A percentile compares a stretch with the other conserved stretches of the same genome.
These are phyloP conservation scores for Sistotremastrum niveocremeum DNA, from an alignment of 768 basidiomycete species.

Conservation along the genomic window DNA sequence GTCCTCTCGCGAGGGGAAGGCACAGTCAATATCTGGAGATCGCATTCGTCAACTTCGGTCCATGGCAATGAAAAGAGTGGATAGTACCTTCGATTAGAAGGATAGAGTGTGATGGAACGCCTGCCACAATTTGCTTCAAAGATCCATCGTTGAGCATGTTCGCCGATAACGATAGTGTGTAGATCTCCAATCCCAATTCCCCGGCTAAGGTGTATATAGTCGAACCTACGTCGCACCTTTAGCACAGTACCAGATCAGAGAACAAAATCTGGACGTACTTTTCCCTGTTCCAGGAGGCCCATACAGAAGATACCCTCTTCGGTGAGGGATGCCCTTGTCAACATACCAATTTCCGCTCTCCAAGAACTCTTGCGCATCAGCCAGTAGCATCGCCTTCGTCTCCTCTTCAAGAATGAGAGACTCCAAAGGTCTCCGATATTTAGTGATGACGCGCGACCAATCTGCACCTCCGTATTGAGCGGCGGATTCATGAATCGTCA, in stretches of 20 bases:
- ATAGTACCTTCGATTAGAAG: constrained; percentile 34
- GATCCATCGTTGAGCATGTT: constrained; percentile 36
- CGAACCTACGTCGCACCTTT: not conserved
- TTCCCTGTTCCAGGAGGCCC: constrained; percentile 54
- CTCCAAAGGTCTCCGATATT: constrained; percentile 35
- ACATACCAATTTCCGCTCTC: constrained; percentile 43
- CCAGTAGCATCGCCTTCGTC: constrained; percentile 30
- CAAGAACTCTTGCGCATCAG: constrained; percentile 41
- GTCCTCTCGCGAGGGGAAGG: constrained; percentile 36
- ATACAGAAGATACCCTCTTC: constrained; percentile 41
- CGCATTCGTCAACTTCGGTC: too few relatives aligned
- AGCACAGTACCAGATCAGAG: constrained; percentile 4
- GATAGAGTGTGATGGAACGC: constrained; percentile 38
- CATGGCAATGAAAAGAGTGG: too few relatives aligned
- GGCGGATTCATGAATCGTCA: constrained; percentile 26
- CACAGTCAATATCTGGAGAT: constrained; percentile 38
- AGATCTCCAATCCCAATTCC: constrained; percentile 16
- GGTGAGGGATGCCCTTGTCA: constrained; percentile 42
- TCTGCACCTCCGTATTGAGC: constrained; percentile 14
- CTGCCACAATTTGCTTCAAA: constrained; percentile 30
- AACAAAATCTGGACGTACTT: constrained; percentile 23
- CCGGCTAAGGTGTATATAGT: constrained; percentile 1
- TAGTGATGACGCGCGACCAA: constrained; percentile 20
- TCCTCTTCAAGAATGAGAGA: constrained; percentile 40
- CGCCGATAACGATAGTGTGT: constrained; percentile 35